Evolutionary conservation across 768 basidiomycete species (phyloP), one percentile per base, ranked within the genome.

Genomic region (Coprinopsis cinerea): DNA sequence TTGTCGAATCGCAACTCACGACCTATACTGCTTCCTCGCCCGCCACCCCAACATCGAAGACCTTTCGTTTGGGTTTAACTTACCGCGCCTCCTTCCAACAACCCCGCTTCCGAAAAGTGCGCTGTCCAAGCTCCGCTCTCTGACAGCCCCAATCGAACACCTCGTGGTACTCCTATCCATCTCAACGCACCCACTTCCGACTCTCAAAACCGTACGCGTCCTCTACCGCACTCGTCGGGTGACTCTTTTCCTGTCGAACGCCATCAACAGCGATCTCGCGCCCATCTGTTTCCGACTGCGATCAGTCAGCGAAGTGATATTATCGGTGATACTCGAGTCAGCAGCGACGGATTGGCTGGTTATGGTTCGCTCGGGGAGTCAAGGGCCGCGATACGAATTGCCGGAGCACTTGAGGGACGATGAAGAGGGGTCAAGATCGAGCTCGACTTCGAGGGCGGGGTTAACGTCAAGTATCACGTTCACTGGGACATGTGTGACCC

Each of bases 1-100:
- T 18, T 54, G 49, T 26, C 24, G 48, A 20, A 48, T 59, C 7
- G 14, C 39, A 2, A 45, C 54, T 1, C 17, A 23, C 0, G 56
- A 57, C 44, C 44, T 60, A 18, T 43, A 55, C 22, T 32, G 7
- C 11, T 62, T 62, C 49, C 42, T 60, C n/a, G 46, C 30, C 3
- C 51, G 61, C 14, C 61, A 62, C 43, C 37, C 43, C 2, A 27
- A 14, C 6, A 52, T 60, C 13, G 30, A 43, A 32, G 46, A 34
- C 13, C 45, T 62, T 14, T 15, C 24, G 20, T 39, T 62, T 10
- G 61, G 56, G n/a, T 44, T 20, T 5, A 48, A 44, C 32, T 35
- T 60, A 25, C 40, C 41, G 3, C 32, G 41, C 1, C 47, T 56
- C 9, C 10, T 48, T 35, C 17, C 25, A 14, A 32, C n/a, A 17